Base-by-base conservation (phyloP, 2,329 filamentous ascomycete species). In the Penicillium corylophilum region DNA sequence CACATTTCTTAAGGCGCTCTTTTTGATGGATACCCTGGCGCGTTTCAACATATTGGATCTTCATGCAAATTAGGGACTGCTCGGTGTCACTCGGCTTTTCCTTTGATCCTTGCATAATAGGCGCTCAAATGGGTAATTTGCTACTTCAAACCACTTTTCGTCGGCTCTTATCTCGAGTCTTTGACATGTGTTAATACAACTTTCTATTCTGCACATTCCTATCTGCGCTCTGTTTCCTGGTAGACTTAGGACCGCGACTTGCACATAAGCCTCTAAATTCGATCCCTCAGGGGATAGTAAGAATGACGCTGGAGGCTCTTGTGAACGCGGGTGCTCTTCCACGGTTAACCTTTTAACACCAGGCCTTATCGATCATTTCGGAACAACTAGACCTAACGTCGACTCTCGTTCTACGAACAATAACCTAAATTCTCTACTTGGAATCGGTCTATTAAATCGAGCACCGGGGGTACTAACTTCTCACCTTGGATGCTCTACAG, bases 21-120 rank as follows among this genome's bases (percentile, higher is more conserved):
- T 50, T 41, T 43, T 41, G 41, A 55, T 54, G 43, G 51, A 62
- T 62, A 62, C 59, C 60, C 60, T 40, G 59, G 58, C 49, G 59
- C 56, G 42, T 53, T 56, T 42, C 6, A 20, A 22, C 4, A 12
- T 20, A 36, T 20, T 12, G 39, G 23, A n/a, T 24, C 13, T 41
- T 41, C 2, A 8, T 41, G 33, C 39, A 18, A 31, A 29, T 20
- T 26, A 26, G 31, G 41, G 12, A 29, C 23, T 16, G 10, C 41
- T 43, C 48, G 26, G 28, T 35, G 26, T 38, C 31, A 36, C 9
- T n/a, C 15, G 28, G 20, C 4, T 31, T 43, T 50, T 41, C 23
- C 13, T 16, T 26, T 13, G 23, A n/a, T 23, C 15, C 22, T 24
- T 41, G 35, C 35, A 38, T 38, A 38, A 38, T 18, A 18, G 35